A percentile compares a stretch with the other conserved stretches of the same genome.
These are phyloP conservation scores for Colletotrichum higginsianum DNA, from an alignment of 2,329 filamentous ascomycete genomes.

Conservation along the genomic window DNA sequence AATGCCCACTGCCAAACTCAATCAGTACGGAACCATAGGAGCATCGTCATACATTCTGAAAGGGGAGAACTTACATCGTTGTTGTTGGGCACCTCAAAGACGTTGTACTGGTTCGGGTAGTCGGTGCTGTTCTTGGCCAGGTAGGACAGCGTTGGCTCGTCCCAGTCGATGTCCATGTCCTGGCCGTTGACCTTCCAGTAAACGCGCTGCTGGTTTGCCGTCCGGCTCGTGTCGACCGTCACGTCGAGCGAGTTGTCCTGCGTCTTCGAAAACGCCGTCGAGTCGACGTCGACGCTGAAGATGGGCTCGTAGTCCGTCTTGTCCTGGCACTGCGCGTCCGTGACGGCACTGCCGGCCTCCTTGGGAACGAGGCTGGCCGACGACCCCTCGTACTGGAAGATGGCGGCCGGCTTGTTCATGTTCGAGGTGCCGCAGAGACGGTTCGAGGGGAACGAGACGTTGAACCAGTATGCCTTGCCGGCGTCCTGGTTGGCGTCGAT, in stretches of 20 bases:
- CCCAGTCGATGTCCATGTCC: slow-evolving; percentile 57
- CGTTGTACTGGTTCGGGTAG: slow-evolving; percentile 33
- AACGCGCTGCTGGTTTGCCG: slow-evolving; percentile 44
- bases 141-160: slow-evolving; percentile 55
- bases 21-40: background rate
- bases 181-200: slow-evolving; percentile 54
- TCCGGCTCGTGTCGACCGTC: slow-evolving; percentile 43
- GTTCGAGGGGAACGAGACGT: slow-evolving; percentile 52
- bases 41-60: too few relatives aligned
- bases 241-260: slow-evolving; percentile 47
- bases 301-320: slow-evolving; percentile 47
- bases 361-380: slow-evolving; percentile 48
- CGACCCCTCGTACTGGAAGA: slow-evolving; percentile 57
- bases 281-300: slow-evolving; percentile 47
- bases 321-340: slow-evolving; percentile 46
- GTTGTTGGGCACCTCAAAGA: slow-evolving; percentile 31
- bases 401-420: slow-evolving; percentile 54
- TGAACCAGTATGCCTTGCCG: slow-evolving; percentile 51
- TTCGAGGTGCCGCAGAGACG: slow-evolving; percentile 52
- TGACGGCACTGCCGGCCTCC: slow-evolving; percentile 46
- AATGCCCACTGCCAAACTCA: slow-evolving; percentile 32
- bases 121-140: slow-evolving; percentile 28
- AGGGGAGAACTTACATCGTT: slow-evolving; percentile 13
- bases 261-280: slow-evolving; percentile 47
- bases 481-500: slow-evolving; percentile 53